These are phyloP conservation scores for Trametopsis cervina DNA, from an alignment of 768 basidiomycete species.

Conservation along the genomic window DNA sequence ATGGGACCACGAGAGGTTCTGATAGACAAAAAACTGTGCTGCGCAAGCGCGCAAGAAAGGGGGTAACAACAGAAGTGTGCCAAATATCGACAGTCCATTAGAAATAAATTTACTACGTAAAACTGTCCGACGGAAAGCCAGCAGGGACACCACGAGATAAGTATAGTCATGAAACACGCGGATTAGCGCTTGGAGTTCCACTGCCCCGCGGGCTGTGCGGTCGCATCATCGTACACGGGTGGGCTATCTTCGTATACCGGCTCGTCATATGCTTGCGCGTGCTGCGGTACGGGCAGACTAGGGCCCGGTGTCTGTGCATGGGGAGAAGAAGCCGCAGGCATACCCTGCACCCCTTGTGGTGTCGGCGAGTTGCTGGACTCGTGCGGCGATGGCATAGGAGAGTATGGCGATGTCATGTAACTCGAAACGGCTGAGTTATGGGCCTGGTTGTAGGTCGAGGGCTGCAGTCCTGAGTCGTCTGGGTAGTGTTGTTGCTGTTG, in stretches of 20 bases:
- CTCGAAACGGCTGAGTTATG: slow-evolving; percentile 1
- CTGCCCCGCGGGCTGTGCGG: slow-evolving; percentile 39
- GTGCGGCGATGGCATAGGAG: slow-evolving; percentile 10
- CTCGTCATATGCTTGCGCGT: slow-evolving; percentile 5
- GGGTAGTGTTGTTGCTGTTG: slow-evolving; percentile 39
- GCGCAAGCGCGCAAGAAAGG: too few species aligned
- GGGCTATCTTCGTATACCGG: slow-evolving; percentile 47
- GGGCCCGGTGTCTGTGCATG: not conserved
- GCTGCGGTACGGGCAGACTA: not conserved
- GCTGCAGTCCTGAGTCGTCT: slow-evolving; percentile 43
- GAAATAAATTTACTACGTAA: not conserved
- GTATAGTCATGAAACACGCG: not conserved
- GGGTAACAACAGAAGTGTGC: too few species aligned
- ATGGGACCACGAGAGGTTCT: too few species aligned
- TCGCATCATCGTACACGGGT: slow-evolving; percentile 57
- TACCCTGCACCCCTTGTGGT: slow-evolving; percentile 8
- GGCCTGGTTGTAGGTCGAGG: slow-evolving; percentile 19
- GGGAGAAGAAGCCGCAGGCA: slow-evolving; percentile 6
- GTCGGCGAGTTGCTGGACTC: slow-evolving; percentile 1
- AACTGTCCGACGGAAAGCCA: not conserved
- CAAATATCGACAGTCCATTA: too few species aligned
- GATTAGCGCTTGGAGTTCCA: slow-evolving; percentile 41
- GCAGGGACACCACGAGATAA: too few species aligned
- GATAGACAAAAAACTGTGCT: too few species aligned
- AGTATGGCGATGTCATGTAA: slow-evolving; percentile 10